Percentiles rank a stretch among this genome's conserved stretches.
phyloP scores from a whole-genome alignment of 2,329 filamentous ascomycete genomes.

The Torrubiella hemipterigena region DNA sequence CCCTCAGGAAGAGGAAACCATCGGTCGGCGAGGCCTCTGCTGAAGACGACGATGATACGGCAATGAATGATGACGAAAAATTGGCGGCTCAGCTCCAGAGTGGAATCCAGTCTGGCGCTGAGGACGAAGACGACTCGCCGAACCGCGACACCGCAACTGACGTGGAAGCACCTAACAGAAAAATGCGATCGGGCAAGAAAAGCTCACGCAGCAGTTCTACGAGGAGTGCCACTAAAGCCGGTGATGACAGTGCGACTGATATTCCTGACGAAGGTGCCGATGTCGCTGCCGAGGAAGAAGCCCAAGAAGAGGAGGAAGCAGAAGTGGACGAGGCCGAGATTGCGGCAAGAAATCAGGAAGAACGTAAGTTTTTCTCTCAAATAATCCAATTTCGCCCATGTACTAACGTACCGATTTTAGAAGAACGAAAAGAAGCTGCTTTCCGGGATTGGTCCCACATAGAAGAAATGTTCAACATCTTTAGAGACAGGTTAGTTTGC shows the following conservation, averaged over 20 bases:
- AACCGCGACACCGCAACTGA: slow-evolving; percentile 17
- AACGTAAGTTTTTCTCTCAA: slow-evolving; percentile 39
- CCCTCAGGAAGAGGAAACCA: slow-evolving; percentile 40
- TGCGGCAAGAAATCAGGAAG: slow-evolving; percentile 51
- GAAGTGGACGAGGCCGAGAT: slow-evolving; percentile 48
- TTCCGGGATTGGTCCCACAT: slow-evolving; percentile 69
- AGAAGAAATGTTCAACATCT: slow-evolving; percentile 77
- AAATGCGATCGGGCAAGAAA: slow-evolving; percentile 24
- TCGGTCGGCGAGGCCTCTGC: slow-evolving; percentile 28
- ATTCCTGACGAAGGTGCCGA: slow-evolving; percentile 15
- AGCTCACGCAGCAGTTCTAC: slow-evolving; percentile 28
- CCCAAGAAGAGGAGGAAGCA: slow-evolving; percentile 18
- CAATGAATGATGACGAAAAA: slow-evolving; percentile 23
- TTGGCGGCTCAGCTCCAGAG: slow-evolving; percentile 20
- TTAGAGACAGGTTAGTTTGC: slow-evolving; percentile 60
- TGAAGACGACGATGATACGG: slow-evolving; percentile 19
- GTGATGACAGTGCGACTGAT: slow-evolving; percentile 9
- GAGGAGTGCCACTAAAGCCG: slow-evolving; percentile 18
- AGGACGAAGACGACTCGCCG: slow-evolving; percentile 22
- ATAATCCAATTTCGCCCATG: slow-evolving; percentile 4
- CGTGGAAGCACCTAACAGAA: slow-evolving; percentile 17
- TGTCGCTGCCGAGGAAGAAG: slow-evolving; percentile 18
- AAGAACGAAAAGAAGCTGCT: slow-evolving; percentile 66
- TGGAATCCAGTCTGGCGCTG: slow-evolving; percentile 32
- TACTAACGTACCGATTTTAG: slow-evolving; percentile 30